A percentile compares a stretch with the other conserved stretches of the same genome.
phyloP scores from a whole-genome alignment of 495 filamentous ascomycete genomes.

The Terfezia boudieri region DNA sequence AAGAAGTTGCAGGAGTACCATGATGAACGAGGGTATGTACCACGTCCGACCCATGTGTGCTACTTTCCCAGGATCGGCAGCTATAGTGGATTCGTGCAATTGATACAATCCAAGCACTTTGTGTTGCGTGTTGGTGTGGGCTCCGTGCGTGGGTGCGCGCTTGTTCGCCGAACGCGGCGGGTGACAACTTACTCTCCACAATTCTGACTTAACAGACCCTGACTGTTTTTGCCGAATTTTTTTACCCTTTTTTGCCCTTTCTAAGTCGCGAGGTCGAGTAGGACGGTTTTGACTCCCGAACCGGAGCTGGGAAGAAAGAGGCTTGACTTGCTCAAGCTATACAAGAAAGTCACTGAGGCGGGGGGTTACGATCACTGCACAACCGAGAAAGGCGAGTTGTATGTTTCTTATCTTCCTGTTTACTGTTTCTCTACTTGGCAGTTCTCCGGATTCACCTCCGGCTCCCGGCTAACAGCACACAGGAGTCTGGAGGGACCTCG shows the following conservation, averaged over 20 bases:
- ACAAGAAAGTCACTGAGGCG: slow-evolving; percentile 40
- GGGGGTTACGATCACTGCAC: slow-evolving; percentile 68
- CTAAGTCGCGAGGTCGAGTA: slow-evolving; percentile 11
- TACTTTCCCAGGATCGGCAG: neutral
- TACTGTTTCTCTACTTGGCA: neutral
- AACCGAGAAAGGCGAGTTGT: slow-evolving; percentile 34
- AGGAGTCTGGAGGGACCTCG: slow-evolving; percentile 52
- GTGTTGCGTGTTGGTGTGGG: neutral
- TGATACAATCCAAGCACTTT: neutral
- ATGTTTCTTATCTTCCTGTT: neutral
- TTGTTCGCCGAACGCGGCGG: too few species aligned
- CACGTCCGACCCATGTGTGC: slow-evolving; percentile 1
- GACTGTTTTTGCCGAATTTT: neutral
- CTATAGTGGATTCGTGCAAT: neutral
- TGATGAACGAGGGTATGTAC: slow-evolving; percentile 37
- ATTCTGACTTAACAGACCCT: too few species aligned
- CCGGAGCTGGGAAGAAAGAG: slow-evolving; percentile 48
- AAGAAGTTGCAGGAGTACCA: slow-evolving; percentile 41
- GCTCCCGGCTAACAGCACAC: neutral
- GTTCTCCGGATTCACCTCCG: neutral
- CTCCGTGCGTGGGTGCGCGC: neutral
- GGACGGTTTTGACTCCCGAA: slow-evolving; percentile 45
- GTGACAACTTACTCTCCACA: too few species aligned
- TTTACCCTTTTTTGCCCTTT: slow-evolving; percentile 3
- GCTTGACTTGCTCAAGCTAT: slow-evolving; percentile 49